A percentile compares a stretch with the other conserved stretches of the same genome.
phyloP scores from a whole-genome alignment of 805 yeast genomes.

The Metschnikowia kofuensis region DNA sequence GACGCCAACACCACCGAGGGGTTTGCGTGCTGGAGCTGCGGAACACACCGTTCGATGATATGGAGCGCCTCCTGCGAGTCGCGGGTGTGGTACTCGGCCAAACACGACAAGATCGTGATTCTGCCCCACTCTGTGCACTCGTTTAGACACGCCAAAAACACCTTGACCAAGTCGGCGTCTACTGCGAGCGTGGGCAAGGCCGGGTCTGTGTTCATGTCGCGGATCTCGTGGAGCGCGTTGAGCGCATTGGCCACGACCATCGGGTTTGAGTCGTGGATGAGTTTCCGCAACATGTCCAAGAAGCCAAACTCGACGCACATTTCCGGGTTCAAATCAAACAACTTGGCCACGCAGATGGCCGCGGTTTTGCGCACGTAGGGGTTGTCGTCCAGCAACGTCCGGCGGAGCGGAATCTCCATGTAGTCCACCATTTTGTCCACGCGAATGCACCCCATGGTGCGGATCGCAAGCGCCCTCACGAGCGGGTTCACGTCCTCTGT shows the following conservation, averaged over 20 bases:
- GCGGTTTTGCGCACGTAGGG: slow-evolving; percentile 98
- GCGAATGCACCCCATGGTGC: slow-evolving; percentile 98
- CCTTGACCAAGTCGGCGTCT: slow-evolving; percentile 45
- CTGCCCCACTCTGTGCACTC: slow-evolving; percentile 99
- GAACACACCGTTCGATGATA: slow-evolving; percentile 84
- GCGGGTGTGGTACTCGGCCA: slow-evolving; percentile 64
- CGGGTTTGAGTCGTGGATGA: slow-evolving; percentile 86
- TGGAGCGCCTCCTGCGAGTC: slow-evolving; percentile 69
- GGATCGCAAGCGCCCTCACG: slow-evolving; percentile 90
- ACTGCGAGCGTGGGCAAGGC: slow-evolving; percentile 34
- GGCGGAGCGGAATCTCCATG: slow-evolving; percentile 82
- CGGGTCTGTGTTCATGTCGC: slow-evolving; percentile 58
- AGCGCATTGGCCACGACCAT: slow-evolving; percentile 97
- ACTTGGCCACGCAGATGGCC: slow-evolving; percentile 93
- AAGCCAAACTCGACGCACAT: slow-evolving; percentile 88
- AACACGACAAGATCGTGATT: slow-evolving; percentile 78
- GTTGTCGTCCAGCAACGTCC: slow-evolving; percentile 86
- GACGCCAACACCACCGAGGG: slow-evolving; percentile 91
- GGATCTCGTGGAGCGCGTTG: slow-evolving; percentile 80
- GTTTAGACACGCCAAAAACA: slow-evolving; percentile 77
- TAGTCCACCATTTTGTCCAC: slow-evolving; percentile 95
- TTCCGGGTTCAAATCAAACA: slow-evolving; percentile 79
- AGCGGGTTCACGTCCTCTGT: slow-evolving; percentile 96
- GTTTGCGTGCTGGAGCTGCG: slow-evolving; percentile 95
- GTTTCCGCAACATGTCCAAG: slow-evolving; percentile 57